Evolutionary conservation across 371 early-diverging fungal species (phyloP).

Genomic region (Vairimorpha necatrix): DNA sequence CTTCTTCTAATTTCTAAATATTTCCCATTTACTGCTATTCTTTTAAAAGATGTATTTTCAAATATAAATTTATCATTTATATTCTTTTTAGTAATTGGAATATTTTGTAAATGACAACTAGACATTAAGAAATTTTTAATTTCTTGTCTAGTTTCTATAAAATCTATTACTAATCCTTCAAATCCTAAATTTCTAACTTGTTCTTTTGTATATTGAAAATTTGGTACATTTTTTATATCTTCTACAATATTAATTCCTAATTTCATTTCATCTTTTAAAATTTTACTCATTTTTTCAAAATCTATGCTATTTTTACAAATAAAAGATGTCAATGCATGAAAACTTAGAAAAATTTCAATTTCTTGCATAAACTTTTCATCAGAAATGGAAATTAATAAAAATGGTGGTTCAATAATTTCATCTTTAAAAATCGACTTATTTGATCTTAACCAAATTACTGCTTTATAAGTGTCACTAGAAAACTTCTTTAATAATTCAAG

Average conservation of each 20-base stretch:
- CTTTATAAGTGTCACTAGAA: conserved; percentile 63
- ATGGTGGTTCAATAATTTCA: conserved; percentile 62
- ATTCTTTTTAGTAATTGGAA: not conserved
- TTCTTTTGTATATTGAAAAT: not conserved
- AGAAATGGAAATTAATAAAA: conserved; percentile 56
- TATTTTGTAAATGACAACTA: conserved; percentile 45
- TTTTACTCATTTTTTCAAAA: conserved; percentile 53
- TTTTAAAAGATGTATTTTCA: conserved; percentile 42
- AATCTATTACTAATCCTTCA: conserved; percentile 61
- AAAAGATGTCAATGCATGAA: conserved; percentile 63
- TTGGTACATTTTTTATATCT: conserved; percentile 22
- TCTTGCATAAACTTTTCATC: conserved; percentile 54
- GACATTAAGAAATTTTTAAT: conserved; percentile 53
- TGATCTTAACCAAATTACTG: conserved; percentile 56
- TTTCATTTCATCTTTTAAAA: conserved; percentile 62
- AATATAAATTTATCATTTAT: conserved; percentile 58
- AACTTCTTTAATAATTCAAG: conserved; percentile 56
- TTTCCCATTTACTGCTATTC: conserved; percentile 54
- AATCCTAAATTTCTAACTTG: conserved; percentile 41
- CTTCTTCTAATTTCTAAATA: conserved; percentile 62
- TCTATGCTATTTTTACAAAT: conserved; percentile 58
- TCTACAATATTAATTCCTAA: conserved; percentile 60
- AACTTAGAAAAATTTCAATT: conserved; percentile 59
- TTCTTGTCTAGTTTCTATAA: conserved; percentile 55
- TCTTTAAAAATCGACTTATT: conserved; percentile 56